Evolutionary conservation across 257 asterid genomes (phyloP), one percentile per base, ranked within the genome.

Genomic region (Forsythia viridissima): DNA sequence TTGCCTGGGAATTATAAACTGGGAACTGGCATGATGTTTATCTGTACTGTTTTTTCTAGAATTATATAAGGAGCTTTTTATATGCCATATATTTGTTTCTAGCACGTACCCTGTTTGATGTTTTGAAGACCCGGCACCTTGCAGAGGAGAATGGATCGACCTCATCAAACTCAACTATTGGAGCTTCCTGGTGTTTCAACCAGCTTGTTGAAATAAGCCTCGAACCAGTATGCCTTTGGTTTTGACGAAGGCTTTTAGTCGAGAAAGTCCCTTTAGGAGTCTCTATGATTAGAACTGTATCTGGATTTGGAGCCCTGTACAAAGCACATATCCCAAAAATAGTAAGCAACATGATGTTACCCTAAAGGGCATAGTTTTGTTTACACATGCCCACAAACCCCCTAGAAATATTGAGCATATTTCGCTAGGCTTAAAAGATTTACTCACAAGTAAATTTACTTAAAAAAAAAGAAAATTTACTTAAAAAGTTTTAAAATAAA

Each of bases 121-220:
- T 87, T 82, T 85, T 89, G 84, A 44, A 91, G 77, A 85, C 85
- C 24, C 95, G 87, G 21, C 97, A 91, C 83, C 98, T 90, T 36
- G 99, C 97, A 9, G 94, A 91, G 37, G 99, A 96, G 80, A 91
- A 89, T 0, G 94, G 94, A 82, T 96, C 93, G n/a, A 86, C 87
- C 86, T 91, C 91, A 5, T 89, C 86, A 21, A 59, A 72, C 84
- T 91, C 96, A 55, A 57, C 85, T 38, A 82, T 76, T 80, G 97
- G 83, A 84, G 90, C 81, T 82, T 91, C 97, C 84, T 90, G 89
- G 34, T 85, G 85, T 83, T 86, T 92, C 82, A 92, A 81, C 80
- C 96, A 84, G 87, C 86, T 96, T 42, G 97, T 84, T 67, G 99
- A 88, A 84, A 96, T 90, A 79, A 92, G 88, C 87, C 98, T 89